phyloP scores from a whole-genome alignment of 805 yeast genomes.

The Ogataea dorogensis region DNA sequence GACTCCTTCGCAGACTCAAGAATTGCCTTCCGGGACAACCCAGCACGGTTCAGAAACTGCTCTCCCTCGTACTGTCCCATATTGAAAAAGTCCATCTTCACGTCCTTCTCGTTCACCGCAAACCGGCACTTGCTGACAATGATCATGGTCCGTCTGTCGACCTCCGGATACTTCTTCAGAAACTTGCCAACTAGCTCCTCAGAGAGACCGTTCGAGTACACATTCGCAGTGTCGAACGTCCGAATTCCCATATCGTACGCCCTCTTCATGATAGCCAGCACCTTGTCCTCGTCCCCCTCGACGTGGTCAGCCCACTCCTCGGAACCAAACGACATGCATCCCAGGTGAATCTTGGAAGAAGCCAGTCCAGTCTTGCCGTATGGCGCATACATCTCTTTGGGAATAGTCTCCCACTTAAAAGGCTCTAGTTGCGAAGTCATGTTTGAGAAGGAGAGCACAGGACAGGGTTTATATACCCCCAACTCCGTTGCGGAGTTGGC shows the following conservation, averaged over 20 bases:
- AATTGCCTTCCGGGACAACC: constrained; percentile 46
- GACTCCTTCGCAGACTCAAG: constrained; percentile 42
- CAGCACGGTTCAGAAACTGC: constrained; percentile 35
- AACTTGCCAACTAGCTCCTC: constrained; percentile 55
- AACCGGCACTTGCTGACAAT: constrained; percentile 47
- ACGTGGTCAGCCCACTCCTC: constrained; percentile 45
- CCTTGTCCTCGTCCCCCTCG: constrained; percentile 45
- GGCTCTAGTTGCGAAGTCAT: too few species aligned
- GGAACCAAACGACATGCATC: constrained; percentile 54
- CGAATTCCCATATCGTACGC: constrained; percentile 48
- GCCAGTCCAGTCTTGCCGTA: constrained; percentile 29
- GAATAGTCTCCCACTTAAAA: constrained; percentile 15
- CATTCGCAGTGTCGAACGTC: constrained; percentile 52
- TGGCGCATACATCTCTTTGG: constrained; percentile 10
- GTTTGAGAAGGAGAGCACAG: too few species aligned
- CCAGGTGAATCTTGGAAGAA: constrained; percentile 48
- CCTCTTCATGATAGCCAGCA: constrained; percentile 43
- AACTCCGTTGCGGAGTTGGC: too few species aligned
- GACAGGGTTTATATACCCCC: too few species aligned
- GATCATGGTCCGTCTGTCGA: constrained; percentile 52
- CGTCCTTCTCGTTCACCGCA: constrained; percentile 29
- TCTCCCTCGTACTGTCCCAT: constrained; percentile 23
- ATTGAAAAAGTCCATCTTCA: constrained; percentile 4
- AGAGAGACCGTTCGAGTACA: constrained; percentile 47
- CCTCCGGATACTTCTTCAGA: constrained; percentile 47